A percentile compares a stretch with the other conserved stretches of the same genome.
phyloP scores from a whole-genome alignment of 306 rosid species.

The Prunus fruticosa region DNA sequence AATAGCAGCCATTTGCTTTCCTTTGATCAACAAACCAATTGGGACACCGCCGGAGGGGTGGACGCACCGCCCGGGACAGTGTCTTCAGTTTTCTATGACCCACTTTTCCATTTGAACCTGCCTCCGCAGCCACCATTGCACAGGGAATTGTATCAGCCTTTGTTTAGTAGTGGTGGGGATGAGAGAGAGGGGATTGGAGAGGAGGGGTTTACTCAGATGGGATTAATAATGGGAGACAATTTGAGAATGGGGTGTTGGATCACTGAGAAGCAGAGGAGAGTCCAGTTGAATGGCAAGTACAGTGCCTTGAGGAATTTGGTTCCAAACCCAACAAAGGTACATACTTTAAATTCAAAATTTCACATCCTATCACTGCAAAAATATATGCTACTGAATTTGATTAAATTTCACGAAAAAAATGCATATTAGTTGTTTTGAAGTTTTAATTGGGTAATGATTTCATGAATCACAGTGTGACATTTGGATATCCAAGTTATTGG shows the following conservation, averaged over 20 bases:
- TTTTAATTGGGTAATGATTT: not conserved
- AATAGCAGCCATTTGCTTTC: conserved; percentile 28
- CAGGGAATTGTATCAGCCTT: conserved; percentile 55
- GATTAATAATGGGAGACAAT: conserved; percentile 37
- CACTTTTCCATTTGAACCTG: conserved; percentile 70
- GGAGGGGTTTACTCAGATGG: conserved; percentile 39
- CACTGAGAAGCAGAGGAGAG: conserved; percentile 59
- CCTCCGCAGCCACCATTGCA: conserved; percentile 84
- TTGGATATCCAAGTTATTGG: not conserved
- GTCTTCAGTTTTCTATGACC: conserved; percentile 46
- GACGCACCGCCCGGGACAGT: not conserved
- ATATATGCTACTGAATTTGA: not conserved
- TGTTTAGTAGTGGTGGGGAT: conserved; percentile 46
- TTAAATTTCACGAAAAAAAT: not conserved
- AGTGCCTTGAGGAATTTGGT: conserved; percentile 43
- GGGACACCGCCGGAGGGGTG: conserved; percentile 39
- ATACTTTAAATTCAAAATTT: not conserved
- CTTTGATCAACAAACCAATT: conserved; percentile 5
- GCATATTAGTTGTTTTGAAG: not conserved
- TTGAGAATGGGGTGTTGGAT: conserved; percentile 71
- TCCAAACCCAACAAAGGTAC: conserved; percentile 71
- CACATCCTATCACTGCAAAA: not conserved
- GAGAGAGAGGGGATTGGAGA: conserved; percentile 51
- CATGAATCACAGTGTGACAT: not conserved
- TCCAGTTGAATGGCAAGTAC: conserved; percentile 47